phyloP scores from a whole-genome alignment of 108 stramenopile species.

The Chaetoceros muelleri region DNA sequence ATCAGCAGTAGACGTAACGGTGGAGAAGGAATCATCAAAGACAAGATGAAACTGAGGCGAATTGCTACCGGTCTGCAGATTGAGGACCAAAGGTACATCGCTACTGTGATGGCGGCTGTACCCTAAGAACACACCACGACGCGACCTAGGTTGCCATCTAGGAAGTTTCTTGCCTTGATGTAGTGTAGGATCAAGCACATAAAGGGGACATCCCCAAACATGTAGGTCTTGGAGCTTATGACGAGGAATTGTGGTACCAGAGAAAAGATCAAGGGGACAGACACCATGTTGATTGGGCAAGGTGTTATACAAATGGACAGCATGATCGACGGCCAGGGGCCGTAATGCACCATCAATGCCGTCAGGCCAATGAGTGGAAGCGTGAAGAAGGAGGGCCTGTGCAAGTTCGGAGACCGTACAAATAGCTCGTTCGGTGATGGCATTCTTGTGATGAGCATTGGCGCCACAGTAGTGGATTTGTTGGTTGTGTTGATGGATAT shows the following conservation, averaged over 20 bases:
- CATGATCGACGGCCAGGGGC: conserved; percentile 15
- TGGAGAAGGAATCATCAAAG: conserved; percentile 37
- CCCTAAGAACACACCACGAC: conserved; percentile 26
- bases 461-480: background rate
- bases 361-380: conserved; percentile 3
- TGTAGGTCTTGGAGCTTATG: conserved; percentile 4
- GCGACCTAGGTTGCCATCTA: conserved; percentile 21
- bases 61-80: conserved; percentile 17
- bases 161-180: conserved; percentile 32
- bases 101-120: conserved; percentile 21
- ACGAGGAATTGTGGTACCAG: background rate
- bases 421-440: conserved; percentile 12
- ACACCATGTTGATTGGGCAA: conserved; percentile 1
- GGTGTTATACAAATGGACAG: conserved; percentile 10
- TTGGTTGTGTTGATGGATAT: background rate
- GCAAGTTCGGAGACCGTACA: conserved; percentile 8
- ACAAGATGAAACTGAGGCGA: conserved; percentile 40
- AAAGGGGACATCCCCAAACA: conserved; percentile 27
- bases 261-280: background rate
- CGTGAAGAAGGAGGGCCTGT: conserved; percentile 11
- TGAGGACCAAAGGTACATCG: conserved; percentile 25
- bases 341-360: background rate
- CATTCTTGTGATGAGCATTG: conserved; percentile 18
- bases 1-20: conserved; percentile 5
- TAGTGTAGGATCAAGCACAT: conserved; percentile 21